Conservation (phyloP, 2,329 filamentous ascomycete species). For the Cytospora chrysosperma region DNA sequence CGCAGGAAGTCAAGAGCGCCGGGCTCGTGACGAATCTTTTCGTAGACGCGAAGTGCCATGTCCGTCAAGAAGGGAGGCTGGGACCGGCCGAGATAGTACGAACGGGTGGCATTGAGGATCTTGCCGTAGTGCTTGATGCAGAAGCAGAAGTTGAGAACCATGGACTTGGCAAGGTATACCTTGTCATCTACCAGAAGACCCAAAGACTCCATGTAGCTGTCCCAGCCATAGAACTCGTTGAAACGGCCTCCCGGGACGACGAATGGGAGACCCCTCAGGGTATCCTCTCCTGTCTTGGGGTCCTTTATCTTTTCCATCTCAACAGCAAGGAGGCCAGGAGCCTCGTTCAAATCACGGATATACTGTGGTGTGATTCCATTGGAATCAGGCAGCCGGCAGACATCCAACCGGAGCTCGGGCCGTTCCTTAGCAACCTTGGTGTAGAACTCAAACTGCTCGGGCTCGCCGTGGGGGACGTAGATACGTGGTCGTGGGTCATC, state of each 20-base stretch:
- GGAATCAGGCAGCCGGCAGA: constrained; percentile 68
- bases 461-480: constrained; percentile 81
- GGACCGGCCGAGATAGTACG: constrained; percentile 91
- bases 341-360: constrained; percentile 79
- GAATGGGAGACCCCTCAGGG: constrained; percentile 80
- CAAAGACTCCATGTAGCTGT: constrained; percentile 97
- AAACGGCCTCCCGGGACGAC: constrained; percentile 97
- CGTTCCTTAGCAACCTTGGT: constrained; percentile 71
- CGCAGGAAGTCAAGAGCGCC: constrained; percentile 79
- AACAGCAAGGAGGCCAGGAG: constrained; percentile 85
- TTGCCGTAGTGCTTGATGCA: constrained; percentile 98
- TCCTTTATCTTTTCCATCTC: constrained; percentile 79
- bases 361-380: constrained; percentile 73
- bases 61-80: constrained; percentile 97
- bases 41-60: constrained; percentile 92
- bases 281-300: constrained; percentile 65
- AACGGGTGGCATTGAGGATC: constrained; percentile 93
- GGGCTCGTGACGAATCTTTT: constrained; percentile 84
- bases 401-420: constrained; percentile 85
- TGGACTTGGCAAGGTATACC: constrained; percentile 83
- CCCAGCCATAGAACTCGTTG: constrained; percentile 98
- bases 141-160: constrained; percentile 97
- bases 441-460: constrained; percentile 90
- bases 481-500: constrained; percentile 84
- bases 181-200: constrained; percentile 84